phyloP scores from a whole-genome alignment of 306 rosid species.

The Prunus persica region DNA sequence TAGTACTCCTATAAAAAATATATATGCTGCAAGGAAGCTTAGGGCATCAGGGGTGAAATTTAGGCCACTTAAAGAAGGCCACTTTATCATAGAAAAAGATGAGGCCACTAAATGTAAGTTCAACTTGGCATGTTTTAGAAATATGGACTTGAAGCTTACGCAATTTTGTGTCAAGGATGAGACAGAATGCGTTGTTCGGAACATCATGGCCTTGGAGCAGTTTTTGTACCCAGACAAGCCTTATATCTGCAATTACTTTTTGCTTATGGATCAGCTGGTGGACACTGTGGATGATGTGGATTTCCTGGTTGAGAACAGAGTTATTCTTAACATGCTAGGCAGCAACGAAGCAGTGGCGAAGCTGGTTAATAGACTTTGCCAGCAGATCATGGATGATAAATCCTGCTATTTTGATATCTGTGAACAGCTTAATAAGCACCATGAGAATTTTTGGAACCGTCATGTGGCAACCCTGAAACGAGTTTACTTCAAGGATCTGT shows the following conservation, averaged over 20 bases:
- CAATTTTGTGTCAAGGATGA: neutral
- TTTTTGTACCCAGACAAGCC: constrained; percentile 39
- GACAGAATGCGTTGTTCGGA: constrained; percentile 25
- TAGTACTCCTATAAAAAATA: neutral
- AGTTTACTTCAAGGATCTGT: constrained; percentile 56
- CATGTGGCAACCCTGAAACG: constrained; percentile 41
- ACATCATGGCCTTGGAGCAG: constrained; percentile 57
- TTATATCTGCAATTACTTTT: constrained; percentile 43
- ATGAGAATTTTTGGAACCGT: constrained; percentile 22
- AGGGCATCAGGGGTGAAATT: constrained; percentile 9
- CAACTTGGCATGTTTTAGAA: too few species aligned
- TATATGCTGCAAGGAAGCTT: neutral
- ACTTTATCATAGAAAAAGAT: neutral
- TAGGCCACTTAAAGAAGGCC: neutral
- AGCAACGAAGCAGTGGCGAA: constrained; percentile 43
- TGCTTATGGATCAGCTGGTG: constrained; percentile 39
- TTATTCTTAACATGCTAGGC: constrained; percentile 42
- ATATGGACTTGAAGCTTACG: neutral
- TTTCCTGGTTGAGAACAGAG: constrained; percentile 39
- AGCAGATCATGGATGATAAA: constrained; percentile 26
- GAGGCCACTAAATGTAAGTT: neutral
- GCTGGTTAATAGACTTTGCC: constrained; percentile 37
- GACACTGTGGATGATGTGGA: constrained; percentile 48
- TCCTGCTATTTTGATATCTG: constrained; percentile 27
- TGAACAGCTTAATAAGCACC: constrained; percentile 26